Percentiles rank a stretch among this genome's conserved stretches.
Evolutionary conservation across 305 asterid species (phyloP).

Genomic region (Caryopteris hybrid): DNA sequence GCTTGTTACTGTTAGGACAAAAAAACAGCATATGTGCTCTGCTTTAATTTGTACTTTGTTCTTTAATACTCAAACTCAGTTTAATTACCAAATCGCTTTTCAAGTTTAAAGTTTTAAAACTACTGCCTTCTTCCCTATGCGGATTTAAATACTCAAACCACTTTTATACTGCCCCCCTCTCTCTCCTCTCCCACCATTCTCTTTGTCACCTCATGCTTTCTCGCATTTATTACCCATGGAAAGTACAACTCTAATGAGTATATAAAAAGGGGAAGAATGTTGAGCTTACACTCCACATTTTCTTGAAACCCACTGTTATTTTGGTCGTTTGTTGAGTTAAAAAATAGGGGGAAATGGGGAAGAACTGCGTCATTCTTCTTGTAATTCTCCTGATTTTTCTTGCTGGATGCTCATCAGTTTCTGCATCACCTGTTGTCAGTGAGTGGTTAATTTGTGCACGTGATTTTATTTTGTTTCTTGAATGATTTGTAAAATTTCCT

Average conservation of each 20-base stretch:
- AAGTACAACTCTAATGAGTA: constrained; percentile 25
- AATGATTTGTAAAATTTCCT: neutral
- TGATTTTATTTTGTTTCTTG: neutral
- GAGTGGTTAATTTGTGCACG: constrained; percentile 20
- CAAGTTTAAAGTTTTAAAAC: neutral
- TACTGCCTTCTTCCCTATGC: constrained; percentile 26
- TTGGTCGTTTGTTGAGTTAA: constrained; percentile 4
- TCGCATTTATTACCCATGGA: constrained; percentile 30
- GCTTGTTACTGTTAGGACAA: constrained; percentile 34
- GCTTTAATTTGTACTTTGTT: constrained; percentile 5
- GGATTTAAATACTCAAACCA: constrained; percentile 20
- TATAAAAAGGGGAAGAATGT: constrained; percentile 34
- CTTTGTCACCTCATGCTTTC: constrained; percentile 36
- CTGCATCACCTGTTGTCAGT: constrained; percentile 86
- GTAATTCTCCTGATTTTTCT: constrained; percentile 36
- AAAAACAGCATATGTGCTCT: constrained; percentile 30
- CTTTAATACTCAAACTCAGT: constrained; percentile 18
- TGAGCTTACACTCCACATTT: constrained; percentile 23
- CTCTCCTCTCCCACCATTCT: constrained; percentile 7
- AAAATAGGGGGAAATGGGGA: constrained; percentile 42
- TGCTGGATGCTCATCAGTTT: constrained; percentile 52
- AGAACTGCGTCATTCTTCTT: constrained; percentile 28
- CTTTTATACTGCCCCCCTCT: constrained; percentile 4
- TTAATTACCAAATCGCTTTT: constrained; percentile 13
- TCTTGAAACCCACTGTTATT: constrained; percentile 23